Percentiles rank a stretch among this genome's conserved stretches.
These are phyloP conservation scores for Cyamopsis tetragonoloba DNA, from an alignment of 306 rosid genomes.

Conservation along the genomic window DNA sequence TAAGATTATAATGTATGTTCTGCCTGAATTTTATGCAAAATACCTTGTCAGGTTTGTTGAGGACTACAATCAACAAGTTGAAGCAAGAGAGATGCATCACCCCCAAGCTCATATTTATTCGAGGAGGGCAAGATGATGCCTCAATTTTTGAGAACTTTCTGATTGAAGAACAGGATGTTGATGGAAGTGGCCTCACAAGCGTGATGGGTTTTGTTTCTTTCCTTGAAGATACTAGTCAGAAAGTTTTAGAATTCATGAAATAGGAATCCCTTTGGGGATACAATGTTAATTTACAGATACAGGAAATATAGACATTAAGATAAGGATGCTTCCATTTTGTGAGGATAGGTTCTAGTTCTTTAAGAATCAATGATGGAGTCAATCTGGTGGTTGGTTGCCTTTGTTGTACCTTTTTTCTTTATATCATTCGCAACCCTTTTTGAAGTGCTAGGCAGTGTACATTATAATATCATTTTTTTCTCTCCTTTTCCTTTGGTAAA, in stretches of 20 bases:
- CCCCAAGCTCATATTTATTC: conserved; percentile 81
- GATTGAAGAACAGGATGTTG: conserved; percentile 93
- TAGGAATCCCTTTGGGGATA: conserved; percentile 34
- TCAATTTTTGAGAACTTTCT: conserved; percentile 80
- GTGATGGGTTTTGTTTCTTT: conserved; percentile 85
- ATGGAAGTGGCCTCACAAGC: conserved; percentile 83
- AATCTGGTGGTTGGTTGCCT: conserved; percentile 10
- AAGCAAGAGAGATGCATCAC: conserved; percentile 93
- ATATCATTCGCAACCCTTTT: conserved; percentile 12
- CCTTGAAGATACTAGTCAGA: conserved; percentile 62
- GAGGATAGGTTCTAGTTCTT: conserved; percentile 14
- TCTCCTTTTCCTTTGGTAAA: neutral
- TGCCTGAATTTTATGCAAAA: conserved; percentile 25
- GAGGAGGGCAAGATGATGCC: conserved; percentile 90
- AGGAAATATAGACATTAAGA: conserved; percentile 12
- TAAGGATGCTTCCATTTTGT: conserved; percentile 30
- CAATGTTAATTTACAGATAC: conserved; percentile 15
- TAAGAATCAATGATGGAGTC: conserved; percentile 8
- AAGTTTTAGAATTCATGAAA: conserved; percentile 72
- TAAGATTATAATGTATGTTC: neutral
- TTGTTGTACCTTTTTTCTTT: conserved; percentile 23
- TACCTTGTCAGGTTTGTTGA: conserved; percentile 62
- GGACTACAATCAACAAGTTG: conserved; percentile 67
- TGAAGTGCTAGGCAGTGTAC: conserved; percentile 30
- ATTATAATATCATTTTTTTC: conserved; percentile 3